Evolutionary conservation across 164 flowering plant genomes (phyloP), one percentile per base, ranked within the genome.

Genomic region (Stephania yunnanensis): DNA sequence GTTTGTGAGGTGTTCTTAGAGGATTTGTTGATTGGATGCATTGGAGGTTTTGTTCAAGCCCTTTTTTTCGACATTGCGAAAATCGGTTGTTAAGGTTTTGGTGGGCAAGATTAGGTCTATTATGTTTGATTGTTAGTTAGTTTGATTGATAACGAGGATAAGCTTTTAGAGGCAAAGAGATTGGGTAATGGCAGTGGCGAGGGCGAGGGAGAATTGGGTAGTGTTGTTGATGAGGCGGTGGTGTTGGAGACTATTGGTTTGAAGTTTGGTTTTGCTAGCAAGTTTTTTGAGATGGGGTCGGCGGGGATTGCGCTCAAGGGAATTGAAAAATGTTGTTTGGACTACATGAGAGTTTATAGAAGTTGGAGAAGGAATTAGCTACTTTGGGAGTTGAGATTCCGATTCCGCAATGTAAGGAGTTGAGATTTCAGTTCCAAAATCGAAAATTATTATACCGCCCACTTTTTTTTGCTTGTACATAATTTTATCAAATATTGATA

Each of bases 351-450:
- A 84, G 72, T 72, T 94, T 92, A 81, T 42, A 73, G 53, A 88
- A 85, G 88, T 81, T 92, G 84, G 96, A 92, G 90, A 92, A 87
- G 84, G 91, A 87, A 61, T 80, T 86, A 74, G 87, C 71, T 1
- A 58, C 76, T 22, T 77, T 84, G 0, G 88, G 88, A 15, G n/a
- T 90, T 77, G 85, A 87, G 25, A 69, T 87, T 78, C 74, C 78
- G 9, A 50, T 81, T 75, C 88, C 89, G 10, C 79, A 85, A 30
- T 76, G 72, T 58, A 71, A 36, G 2, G 69, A 31, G 77, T n/a
- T n/a, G n/a, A n/a, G n/a, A n/a, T n/a, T n/a, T n/a, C n/a, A n/a
- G n/a, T n/a, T n/a, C n/a, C n/a, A n/a, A n/a, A n/a, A n/a, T n/a
- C n/a, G n/a, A n/a, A 25, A 25, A 25, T 25, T 25, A 25, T 25